Evolutionary conservation across 176 grass and related monocot species (phyloP), one percentile per base, ranked within the genome.

Genomic region (Carex kokanica): DNA sequence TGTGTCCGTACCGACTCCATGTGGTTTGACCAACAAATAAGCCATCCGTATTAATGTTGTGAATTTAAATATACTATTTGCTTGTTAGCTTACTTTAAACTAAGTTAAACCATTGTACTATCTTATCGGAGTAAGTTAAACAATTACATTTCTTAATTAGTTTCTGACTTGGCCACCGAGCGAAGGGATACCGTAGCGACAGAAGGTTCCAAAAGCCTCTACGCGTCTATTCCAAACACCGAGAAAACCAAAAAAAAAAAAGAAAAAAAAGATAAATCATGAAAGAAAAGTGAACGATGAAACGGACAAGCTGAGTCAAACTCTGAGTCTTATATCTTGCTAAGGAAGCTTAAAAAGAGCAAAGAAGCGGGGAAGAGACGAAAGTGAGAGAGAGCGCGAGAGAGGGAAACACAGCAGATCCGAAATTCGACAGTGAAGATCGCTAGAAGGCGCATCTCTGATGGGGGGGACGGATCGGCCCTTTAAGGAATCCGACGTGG

Each of bases 181-280:
- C 8, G 58, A 45, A 74, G n/a, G 70, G 51, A 74, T 74, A 40
- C 18, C 36, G 40, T 43, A 72, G 68, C 2, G 17, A 72, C 67
- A 71, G 70, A 74, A 74, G 70, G 41, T 45, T 74, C 20, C 70
- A 64, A 81, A 3, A 8, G 34, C 29, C 17, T 49, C 58, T 81
- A 64, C 79, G 79, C 79, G 79, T 81, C 56, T 45, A 34, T 81
- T 62, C 32, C 18, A 25, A 64, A 81, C 59, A 81, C 59, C 79
- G 79, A 81, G 31, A 63, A 81, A 64, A 43, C 21, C 57, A 45
- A 45, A 62, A 64, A 29, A 15, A 24, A 81, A 17, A 23, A 24
- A 34, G 14, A 5, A 64, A 24, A 24, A 60, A 4, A 64, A 16
- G 63, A 16, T 4, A 23, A 64, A 81, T 63, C 21, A 81, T 49